A percentile compares a stretch with the other conserved stretches of the same genome.
Evolutionary conservation across 2,329 filamentous ascomycete species (phyloP).

Genomic region (Trichophyton mentagrophytes): DNA sequence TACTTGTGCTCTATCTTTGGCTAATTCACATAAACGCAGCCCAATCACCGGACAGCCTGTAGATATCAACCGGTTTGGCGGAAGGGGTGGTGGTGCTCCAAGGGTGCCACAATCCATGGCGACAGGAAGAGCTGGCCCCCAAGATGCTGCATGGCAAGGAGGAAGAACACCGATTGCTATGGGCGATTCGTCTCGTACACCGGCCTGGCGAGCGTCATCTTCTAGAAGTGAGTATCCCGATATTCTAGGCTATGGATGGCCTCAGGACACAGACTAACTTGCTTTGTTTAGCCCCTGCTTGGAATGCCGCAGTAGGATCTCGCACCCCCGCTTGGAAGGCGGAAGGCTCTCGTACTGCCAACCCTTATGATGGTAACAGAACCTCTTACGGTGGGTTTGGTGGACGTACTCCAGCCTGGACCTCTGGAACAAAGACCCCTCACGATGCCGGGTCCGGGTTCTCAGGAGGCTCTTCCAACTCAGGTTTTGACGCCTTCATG

Average conservation of each 20-base stretch:
- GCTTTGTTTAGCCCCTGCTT: slow-evolving; percentile 27
- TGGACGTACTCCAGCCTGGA: slow-evolving; percentile 63
- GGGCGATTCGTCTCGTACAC: slow-evolving; percentile 54
- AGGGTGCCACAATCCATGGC: slow-evolving; percentile 38
- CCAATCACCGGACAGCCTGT: slow-evolving; percentile 63
- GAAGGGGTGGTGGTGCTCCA: slow-evolving; percentile 27
- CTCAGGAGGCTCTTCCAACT: slow-evolving; percentile 46
- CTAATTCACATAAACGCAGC: slow-evolving; percentile 19
- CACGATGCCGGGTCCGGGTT: slow-evolving; percentile 56
- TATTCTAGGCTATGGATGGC: background rate
- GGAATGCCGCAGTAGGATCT: slow-evolving; percentile 29
- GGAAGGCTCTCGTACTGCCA: slow-evolving; percentile 40
- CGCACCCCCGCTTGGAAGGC: slow-evolving; percentile 45
- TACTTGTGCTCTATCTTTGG: background rate
- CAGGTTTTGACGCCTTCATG: slow-evolving; percentile 55
- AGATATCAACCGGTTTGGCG: slow-evolving; percentile 45
- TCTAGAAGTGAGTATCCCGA: slow-evolving; percentile 44
- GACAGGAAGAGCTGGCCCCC: slow-evolving; percentile 30
- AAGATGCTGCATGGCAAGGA: slow-evolving; percentile 44
- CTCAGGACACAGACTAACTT: background rate
- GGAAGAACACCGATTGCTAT: slow-evolving; percentile 56
- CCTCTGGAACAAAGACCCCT: slow-evolving; percentile 61
- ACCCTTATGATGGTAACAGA: slow-evolving; percentile 55
- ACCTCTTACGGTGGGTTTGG: slow-evolving; percentile 65
- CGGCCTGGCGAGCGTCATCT: slow-evolving; percentile 49